A percentile compares a stretch with the other conserved stretches of the same genome.
Conservation (phyloP, 768 basidiomycete genomes). For the Tylopilus sp. region DNA sequence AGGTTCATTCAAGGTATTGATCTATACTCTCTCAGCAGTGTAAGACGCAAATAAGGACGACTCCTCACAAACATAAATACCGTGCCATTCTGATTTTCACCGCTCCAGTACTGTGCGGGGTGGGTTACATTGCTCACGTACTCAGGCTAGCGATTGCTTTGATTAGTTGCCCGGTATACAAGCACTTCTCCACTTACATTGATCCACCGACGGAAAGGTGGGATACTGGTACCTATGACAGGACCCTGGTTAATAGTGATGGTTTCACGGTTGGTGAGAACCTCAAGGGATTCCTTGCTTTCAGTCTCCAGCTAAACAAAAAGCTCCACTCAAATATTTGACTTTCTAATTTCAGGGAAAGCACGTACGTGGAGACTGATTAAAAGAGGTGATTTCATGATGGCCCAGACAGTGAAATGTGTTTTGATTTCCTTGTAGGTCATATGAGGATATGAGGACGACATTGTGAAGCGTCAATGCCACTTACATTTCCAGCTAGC, state of each 20-base stretch:
- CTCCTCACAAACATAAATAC: conserved; percentile 60
- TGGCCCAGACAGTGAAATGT: conserved; percentile 71
- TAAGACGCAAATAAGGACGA: neutral
- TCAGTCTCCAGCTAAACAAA: conserved; percentile 46
- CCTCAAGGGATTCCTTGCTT: conserved; percentile 47
- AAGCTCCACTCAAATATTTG: neutral
- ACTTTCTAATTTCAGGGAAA: conserved; percentile 4
- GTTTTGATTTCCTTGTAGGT: conserved; percentile 63
- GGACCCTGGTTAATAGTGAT: conserved; percentile 69
- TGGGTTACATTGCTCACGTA: conserved; percentile 41
- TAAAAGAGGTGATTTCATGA: conserved; percentile 66
- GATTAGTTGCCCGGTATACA: neutral
- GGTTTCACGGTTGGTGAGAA: conserved; percentile 61
- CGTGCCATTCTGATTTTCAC: conserved; percentile 59
- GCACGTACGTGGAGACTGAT: conserved; percentile 54
- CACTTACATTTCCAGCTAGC: conserved; percentile 54
- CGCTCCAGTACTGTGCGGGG: conserved; percentile 71
- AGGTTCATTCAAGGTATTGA: conserved; percentile 56
- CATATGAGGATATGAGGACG: conserved; percentile 22
- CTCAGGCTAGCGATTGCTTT: no score
- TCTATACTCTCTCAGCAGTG: conserved; percentile 32
- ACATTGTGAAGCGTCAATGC: neutral
- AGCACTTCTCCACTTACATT: conserved; percentile 42
- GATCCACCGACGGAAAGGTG: conserved; percentile 67
- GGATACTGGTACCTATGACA: conserved; percentile 54